phyloP scores from a whole-genome alignment of 2,329 filamentous ascomycete species.

The Daldinia eschscholtzii region DNA sequence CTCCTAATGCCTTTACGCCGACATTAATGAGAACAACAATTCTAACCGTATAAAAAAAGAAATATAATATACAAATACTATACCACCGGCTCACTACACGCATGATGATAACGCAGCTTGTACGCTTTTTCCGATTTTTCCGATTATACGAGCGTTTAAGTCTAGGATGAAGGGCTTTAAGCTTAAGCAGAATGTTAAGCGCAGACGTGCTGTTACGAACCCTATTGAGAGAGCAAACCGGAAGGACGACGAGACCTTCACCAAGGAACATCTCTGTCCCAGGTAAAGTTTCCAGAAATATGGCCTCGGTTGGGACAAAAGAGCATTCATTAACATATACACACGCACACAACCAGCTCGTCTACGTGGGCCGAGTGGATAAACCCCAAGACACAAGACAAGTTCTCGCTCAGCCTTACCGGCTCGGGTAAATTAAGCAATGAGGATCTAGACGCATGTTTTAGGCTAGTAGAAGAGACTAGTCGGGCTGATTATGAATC shows the following conservation, averaged over 20 bases:
- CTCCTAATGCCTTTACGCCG: neutral
- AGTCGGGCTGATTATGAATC: conserved; percentile 73
- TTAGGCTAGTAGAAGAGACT: conserved; percentile 70
- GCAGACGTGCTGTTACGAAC: conserved; percentile 49
- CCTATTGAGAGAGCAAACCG: conserved; percentile 64
- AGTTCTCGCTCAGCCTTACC: conserved; percentile 61
- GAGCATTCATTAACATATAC: conserved; percentile 15
- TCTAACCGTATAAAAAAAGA: neutral
- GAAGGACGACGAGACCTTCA: conserved; percentile 63
- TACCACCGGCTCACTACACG: neutral
- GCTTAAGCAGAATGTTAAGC: conserved; percentile 45
- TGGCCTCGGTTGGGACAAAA: neutral
- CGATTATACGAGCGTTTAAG: conserved; percentile 8
- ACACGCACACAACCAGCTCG: conserved; percentile 25
- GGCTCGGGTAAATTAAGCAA: conserved; percentile 56
- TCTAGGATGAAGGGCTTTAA: conserved; percentile 41
- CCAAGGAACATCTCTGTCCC: conserved; percentile 61
- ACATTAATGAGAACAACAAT: neutral
- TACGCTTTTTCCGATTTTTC: neutral
- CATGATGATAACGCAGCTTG: conserved; percentile 23
- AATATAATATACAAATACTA: neutral
- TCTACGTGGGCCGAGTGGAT: conserved; percentile 59
- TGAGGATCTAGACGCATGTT: conserved; percentile 66
- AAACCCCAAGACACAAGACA: conserved; percentile 60
- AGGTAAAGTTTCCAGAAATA: conserved; percentile 54